Percentiles rank a stretch among this genome's conserved stretches.
These are phyloP conservation scores for Pirum gemmata DNA, from an alignment of 78 protist species.

Conservation along the genomic window DNA sequence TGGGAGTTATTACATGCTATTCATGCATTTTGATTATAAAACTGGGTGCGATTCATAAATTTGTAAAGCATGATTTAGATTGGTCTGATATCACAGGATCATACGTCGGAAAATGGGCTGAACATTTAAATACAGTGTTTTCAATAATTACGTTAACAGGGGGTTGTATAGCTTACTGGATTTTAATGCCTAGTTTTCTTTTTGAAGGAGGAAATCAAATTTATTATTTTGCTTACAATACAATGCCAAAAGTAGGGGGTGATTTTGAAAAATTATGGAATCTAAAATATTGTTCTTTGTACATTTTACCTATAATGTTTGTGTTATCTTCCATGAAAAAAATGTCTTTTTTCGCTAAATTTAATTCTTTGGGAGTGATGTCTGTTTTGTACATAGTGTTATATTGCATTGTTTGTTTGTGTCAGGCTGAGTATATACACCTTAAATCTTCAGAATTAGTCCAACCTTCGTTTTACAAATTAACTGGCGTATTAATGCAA, in stretches of 20 bases:
- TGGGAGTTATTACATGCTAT: neutral
- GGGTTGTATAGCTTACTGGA: slow-evolving; percentile 45
- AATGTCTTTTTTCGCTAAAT: slow-evolving; percentile 39
- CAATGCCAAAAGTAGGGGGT: neutral
- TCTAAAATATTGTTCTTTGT: neutral
- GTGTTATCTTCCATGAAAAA: slow-evolving; percentile 25
- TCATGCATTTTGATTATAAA: neutral
- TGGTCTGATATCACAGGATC: slow-evolving; percentile 1
- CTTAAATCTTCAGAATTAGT: slow-evolving; percentile 12
- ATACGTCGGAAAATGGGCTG: slow-evolving; percentile 13
- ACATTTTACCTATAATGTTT: slow-evolving; percentile 25
- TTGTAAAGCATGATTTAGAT: slow-evolving; percentile 18
- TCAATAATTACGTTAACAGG: slow-evolving; percentile 30
- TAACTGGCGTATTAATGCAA: slow-evolving; percentile 18
- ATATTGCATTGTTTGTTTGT: neutral
- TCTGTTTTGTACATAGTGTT: slow-evolving; percentile 1
- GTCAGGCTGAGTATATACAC: too few species aligned
- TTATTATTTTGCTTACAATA: neutral
- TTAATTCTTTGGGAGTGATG: slow-evolving; percentile 50
- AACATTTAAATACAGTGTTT: neutral
- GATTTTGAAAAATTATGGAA: slow-evolving; percentile 28
- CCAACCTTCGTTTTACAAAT: neutral
- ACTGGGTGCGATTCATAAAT: neutral
- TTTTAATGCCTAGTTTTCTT: slow-evolving; percentile 14
- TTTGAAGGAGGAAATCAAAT: neutral